A percentile compares a stretch with the other conserved stretches of the same genome.
Conservation (phyloP, 768 basidiomycete genomes). For the Mycena floridula region DNA sequence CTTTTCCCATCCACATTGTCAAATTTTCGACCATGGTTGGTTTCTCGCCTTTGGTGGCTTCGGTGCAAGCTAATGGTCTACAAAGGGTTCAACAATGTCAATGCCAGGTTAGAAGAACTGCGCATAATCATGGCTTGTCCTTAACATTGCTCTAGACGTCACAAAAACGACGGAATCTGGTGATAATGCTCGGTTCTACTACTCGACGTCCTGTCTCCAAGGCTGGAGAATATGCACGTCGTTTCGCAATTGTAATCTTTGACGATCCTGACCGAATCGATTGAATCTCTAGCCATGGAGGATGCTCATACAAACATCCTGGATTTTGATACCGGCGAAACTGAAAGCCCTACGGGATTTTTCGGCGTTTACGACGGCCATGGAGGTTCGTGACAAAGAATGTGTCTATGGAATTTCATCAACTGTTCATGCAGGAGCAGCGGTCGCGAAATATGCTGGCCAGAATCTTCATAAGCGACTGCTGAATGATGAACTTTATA, state of each 20-base stretch:
- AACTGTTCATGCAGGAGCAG: conserved; percentile 51
- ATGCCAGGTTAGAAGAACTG: too few species aligned
- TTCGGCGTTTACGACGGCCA: conserved; percentile 99
- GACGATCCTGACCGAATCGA: too few species aligned
- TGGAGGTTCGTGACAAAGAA: conserved; percentile 60
- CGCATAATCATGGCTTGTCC: too few species aligned
- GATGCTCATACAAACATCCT: conserved; percentile 83
- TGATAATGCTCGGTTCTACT: conserved; percentile 65
- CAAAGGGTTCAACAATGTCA: too few species aligned
- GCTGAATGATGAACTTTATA: conserved; percentile 65
- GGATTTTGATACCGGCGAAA: conserved; percentile 49
- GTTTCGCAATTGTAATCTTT: conserved; percentile 7
- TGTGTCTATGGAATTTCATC: background rate
- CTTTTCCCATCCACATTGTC: too few species aligned
- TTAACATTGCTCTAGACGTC: too few species aligned
- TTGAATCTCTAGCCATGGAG: conserved; percentile 93
- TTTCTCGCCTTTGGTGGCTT: too few species aligned
- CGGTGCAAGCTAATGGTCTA: too few species aligned
- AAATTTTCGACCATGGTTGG: too few species aligned
- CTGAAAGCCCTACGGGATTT: conserved; percentile 58
- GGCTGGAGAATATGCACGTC: conserved; percentile 96
- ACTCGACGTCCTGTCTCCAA: conserved; percentile 93
- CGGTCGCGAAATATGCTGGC: conserved; percentile 85
- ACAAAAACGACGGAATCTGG: conserved; percentile 79
- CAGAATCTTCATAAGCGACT: conserved; percentile 77